phyloP scores from a whole-genome alignment of 441 rosid genomes.

The Euphorbia corollata region DNA sequence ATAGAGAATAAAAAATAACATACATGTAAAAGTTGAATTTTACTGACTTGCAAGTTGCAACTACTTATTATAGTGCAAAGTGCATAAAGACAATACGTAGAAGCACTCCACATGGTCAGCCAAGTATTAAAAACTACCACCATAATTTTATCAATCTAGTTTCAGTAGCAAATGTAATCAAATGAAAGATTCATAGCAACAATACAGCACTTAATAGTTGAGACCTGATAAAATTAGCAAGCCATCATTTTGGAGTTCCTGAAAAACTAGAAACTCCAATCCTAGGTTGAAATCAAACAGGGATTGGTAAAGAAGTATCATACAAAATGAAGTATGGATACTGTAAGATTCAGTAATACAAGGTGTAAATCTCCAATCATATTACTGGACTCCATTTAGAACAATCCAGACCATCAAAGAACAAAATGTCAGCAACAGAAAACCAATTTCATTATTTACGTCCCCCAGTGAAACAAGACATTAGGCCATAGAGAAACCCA shows the following conservation, averaged over 20 bases:
- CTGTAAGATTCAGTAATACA: not conserved
- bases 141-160: not conserved
- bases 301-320: not conserved
- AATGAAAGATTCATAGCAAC: not conserved
- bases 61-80: not conserved
- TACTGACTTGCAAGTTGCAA: not conserved
- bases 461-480: not conserved
- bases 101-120: conserved; percentile 1
- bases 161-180: not conserved
- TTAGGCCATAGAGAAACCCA: not conserved
- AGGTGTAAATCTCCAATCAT: not conserved
- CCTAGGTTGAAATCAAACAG: not conserved
- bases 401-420: not conserved
- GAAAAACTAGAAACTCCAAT: not conserved
- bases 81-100: not conserved
- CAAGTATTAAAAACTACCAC: not conserved
- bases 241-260: not conserved
- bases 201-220: not conserved
- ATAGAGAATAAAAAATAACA: not conserved
- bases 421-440: not conserved
- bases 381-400: conserved; percentile 6
- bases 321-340: not conserved
- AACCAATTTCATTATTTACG: not conserved
- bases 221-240: not conserved
- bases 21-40: not conserved